Percentiles rank a stretch among this genome's conserved stretches.
phyloP scores from a whole-genome alignment of 208 protist genomes.

The Angomonas deanei region DNA sequence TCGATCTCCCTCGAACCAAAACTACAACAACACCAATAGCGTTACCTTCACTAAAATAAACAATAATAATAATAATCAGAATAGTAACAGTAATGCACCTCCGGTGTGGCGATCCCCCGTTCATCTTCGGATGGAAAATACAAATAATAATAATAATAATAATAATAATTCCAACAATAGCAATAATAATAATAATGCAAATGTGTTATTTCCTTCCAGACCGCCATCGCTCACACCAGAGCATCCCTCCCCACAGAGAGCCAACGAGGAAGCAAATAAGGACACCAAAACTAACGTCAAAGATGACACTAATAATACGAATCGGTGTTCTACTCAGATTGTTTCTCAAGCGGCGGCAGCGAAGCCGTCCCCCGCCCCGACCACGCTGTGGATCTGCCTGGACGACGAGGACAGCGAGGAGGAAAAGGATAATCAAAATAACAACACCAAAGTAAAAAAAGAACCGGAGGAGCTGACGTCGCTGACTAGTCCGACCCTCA shows the following conservation, averaged over 20 bases:
- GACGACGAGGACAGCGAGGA: slow-evolving; percentile 64
- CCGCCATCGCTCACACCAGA: too few species aligned
- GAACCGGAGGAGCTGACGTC: background rate
- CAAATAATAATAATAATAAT: background rate
- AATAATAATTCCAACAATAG: background rate
- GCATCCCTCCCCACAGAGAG: too few species aligned
- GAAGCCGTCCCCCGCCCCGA: slow-evolving; percentile 43
- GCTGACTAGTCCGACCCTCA: background rate
- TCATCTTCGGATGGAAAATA: too few species aligned
- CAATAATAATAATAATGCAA: background rate
- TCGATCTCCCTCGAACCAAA: too few species aligned
- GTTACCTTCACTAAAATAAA: too few species aligned
- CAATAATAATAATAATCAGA: too few species aligned
- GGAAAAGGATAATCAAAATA: slow-evolving; percentile 10
- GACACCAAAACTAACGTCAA: background rate
- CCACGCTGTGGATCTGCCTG: slow-evolving; percentile 72
- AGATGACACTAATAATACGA: background rate
- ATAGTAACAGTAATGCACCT: too few species aligned
- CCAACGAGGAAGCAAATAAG: background rate
- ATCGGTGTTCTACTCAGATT: slow-evolving; percentile 46
- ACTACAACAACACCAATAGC: too few species aligned
- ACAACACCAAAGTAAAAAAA: background rate
- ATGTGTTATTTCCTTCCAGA: too few species aligned
- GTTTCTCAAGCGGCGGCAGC: slow-evolving; percentile 40
- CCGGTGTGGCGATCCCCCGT: too few species aligned